Conservation (phyloP, 1,284 basidiomycete species). For the Cutaneotrichosporon mucoides region DNA sequence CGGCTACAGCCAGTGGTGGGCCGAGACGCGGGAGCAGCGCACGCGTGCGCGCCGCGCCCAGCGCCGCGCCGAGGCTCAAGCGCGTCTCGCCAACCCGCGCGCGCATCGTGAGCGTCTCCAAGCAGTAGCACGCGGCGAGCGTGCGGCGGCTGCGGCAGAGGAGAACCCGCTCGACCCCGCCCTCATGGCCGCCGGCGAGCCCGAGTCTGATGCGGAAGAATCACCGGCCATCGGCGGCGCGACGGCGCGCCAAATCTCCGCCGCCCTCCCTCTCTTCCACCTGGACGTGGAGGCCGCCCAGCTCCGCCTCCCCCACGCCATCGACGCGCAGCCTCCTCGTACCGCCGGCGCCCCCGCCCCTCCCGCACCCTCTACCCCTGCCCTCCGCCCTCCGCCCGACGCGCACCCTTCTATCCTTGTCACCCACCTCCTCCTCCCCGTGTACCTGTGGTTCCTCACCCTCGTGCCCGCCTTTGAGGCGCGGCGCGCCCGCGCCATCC, state of each 20-base stretch:
- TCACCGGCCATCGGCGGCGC: neutral
- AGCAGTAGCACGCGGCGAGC: neutral
- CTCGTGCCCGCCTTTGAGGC: conserved; percentile 41
- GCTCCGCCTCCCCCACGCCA: conserved; percentile 21
- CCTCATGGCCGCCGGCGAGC: conserved; percentile 1
- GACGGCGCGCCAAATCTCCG: neutral
- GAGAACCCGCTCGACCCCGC: neutral
- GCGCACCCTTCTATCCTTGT: conserved; percentile 11
- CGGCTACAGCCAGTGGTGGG: conserved; percentile 17
- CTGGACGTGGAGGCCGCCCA: conserved; percentile 28
- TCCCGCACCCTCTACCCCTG: no score
- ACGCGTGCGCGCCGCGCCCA: neutral
- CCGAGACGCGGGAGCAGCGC: neutral
- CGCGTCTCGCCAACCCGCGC: neutral
- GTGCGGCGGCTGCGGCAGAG: neutral
- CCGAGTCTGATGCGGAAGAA: neutral
- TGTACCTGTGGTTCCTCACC: conserved; percentile 41
- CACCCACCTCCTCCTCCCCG: conserved; percentile 37
- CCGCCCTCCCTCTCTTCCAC: conserved; percentile 17
- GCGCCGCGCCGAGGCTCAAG: neutral
- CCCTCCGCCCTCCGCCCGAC: conserved; percentile 7
- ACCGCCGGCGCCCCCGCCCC: conserved; percentile 24
- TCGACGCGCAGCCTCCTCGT: no score
- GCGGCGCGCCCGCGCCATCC: conserved; percentile 32
- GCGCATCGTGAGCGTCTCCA: neutral